A percentile compares a stretch with the other conserved stretches of the same genome.
These are phyloP conservation scores for Madurella mycetomatis DNA, from an alignment of 2,329 filamentous ascomycete genomes.

Conservation along the genomic window DNA sequence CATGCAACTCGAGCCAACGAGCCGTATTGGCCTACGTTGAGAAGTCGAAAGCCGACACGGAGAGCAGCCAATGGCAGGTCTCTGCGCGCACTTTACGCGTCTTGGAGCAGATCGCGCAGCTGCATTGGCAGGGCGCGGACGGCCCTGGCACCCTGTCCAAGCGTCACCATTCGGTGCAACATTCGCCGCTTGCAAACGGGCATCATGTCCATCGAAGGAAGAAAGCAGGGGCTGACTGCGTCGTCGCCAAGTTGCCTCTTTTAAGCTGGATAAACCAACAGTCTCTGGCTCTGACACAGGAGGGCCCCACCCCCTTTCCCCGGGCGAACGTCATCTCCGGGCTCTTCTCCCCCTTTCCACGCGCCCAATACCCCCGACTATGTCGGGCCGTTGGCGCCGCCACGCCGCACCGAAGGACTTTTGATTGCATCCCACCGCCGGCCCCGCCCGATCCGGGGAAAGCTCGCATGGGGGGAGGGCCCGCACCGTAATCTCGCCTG, in stretches of 20 bases:
- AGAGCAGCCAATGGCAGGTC: conserved; percentile 9
- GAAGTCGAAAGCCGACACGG: not conserved
- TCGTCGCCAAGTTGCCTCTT: too few species aligned
- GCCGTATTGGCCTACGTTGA: not conserved
- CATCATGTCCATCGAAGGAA: too few species aligned
- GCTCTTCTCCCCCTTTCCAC: not conserved
- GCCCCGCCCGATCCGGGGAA: conserved; percentile 7
- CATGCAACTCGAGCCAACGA: not conserved
- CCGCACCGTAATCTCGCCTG: conserved; percentile 15
- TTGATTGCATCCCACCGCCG: not conserved
- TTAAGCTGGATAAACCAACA: too few species aligned
- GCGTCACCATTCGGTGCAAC: conserved; percentile 1
- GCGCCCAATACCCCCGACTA: conserved; percentile 7
- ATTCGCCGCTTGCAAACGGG: not conserved
- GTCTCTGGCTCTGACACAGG: too few species aligned
- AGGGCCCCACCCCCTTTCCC: not conserved
- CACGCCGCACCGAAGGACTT: not conserved
- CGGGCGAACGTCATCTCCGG: conserved; percentile 8
- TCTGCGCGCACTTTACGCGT: conserved; percentile 18
- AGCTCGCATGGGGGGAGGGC: not conserved
- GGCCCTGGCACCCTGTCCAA: not conserved
- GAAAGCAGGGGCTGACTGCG: too few species aligned
- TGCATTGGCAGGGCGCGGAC: conserved; percentile 6
- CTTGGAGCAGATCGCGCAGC: conserved; percentile 5
- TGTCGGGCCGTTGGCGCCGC: not conserved